Evolutionary conservation across 345 rosid species (phyloP), one percentile per base, ranked within the genome.

Genomic region (Excoecaria agallocha): DNA sequence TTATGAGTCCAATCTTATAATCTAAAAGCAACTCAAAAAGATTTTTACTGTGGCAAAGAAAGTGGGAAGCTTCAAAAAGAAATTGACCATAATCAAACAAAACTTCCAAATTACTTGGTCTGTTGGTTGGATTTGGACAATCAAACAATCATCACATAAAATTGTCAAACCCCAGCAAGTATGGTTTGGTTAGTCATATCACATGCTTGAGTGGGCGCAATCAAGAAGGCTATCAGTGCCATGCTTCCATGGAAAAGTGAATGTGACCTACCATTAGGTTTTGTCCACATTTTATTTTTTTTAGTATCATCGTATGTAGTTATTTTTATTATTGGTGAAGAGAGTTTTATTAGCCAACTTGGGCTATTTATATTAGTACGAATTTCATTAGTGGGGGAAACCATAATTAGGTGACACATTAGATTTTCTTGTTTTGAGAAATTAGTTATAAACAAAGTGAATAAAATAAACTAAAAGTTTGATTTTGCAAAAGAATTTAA

Each of bases 251-350:
- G 68, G 45, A 76, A 68, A 77, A 49, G 66, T 15, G n/a, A 59
- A 56, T 56, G 74, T 63, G 80, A 73, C 85, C 81, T 69, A 79
- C 78, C 85, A 79, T 70, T 45, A 30, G 70, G 39, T 69, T 75
- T 69, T 77, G 83, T 79, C 80, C 65, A 10, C 60, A 68, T 38
- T 69, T 45, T n/a, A 16, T 69, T 24, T 39, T 57, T 46, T 38
- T 16, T 15, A 10, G 11, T 2, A 24, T 16, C 71, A 58, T 68
- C 48, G 48, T n/a, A 11, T 30, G 30, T 30, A 43, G 20, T 15
- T n/a, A 10, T 8, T 55, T 55, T 16, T 16, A 64, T n/a, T 5
- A n/a, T 64, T 24, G 43, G 50, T 68, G 30, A 50, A 24, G 30
- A 7, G 15, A 20, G 39, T 15, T 11, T 66, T 22, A 48, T 12